A percentile compares a stretch with the other conserved stretches of the same genome.
Conservation (phyloP, 805 yeast genomes). For the Lachancea thermotolerans region DNA sequence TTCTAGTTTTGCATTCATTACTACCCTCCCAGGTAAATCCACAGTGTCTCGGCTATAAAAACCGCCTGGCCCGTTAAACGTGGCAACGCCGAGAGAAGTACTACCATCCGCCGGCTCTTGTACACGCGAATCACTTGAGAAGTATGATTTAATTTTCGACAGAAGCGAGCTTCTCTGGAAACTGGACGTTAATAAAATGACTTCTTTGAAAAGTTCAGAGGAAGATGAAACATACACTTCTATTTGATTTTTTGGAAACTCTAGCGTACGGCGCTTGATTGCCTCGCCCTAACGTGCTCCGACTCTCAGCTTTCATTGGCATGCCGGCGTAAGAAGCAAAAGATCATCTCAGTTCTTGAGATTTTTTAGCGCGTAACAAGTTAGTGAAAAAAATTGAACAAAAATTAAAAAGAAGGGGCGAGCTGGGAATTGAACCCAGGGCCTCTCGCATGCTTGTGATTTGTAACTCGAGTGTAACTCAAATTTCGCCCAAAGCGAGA, state of each 20-base stretch:
- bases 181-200: no score
- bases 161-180: constrained; percentile 5
- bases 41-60: constrained; percentile 13
- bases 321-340: no score
- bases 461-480: constrained; percentile 6
- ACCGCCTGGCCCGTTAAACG: constrained; percentile 21
- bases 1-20: not conserved
- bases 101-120: not conserved
- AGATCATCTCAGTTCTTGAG: no score
- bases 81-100: not conserved
- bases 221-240: constrained; percentile 5
- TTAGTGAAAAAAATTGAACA: constrained; percentile 7
- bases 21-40: not conserved
- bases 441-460: constrained; percentile 43
- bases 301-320: constrained; percentile 3
- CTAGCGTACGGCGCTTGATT: constrained; percentile 17
- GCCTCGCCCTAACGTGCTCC: not conserved
- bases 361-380: no score
- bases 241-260: constrained; percentile 5
- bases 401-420: constrained; percentile 26
- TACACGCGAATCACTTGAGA: constrained; percentile 2
- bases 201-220: no score
- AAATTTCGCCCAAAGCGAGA: constrained; percentile 32
- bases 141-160: constrained; percentile 7
- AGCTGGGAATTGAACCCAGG: constrained; percentile 58